Conservation (phyloP, 164 flowering plant species). For the Paratinospora sagittata region DNA sequence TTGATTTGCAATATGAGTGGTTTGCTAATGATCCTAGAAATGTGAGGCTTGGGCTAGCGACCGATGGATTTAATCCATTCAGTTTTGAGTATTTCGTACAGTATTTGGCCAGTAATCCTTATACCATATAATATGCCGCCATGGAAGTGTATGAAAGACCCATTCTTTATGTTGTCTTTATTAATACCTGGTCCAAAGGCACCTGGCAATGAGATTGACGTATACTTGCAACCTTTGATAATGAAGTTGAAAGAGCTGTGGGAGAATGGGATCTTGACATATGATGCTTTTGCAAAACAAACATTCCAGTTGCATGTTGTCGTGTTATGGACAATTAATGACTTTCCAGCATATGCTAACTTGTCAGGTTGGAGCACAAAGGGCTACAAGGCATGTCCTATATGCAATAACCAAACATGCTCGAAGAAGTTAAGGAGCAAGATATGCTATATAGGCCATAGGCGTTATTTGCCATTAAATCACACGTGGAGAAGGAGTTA, state of each 20-base stretch:
- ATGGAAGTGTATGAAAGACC: neutral
- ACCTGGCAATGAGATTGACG: conserved; percentile 2
- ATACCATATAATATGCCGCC: conserved; percentile 3
- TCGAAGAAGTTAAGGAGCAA: neutral
- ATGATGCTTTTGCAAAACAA: neutral
- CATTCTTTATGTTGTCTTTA: neutral
- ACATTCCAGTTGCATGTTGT: neutral
- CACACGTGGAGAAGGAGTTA: too few species aligned
- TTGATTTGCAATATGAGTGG: neutral
- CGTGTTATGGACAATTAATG: neutral
- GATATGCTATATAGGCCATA: neutral
- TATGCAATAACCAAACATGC: neutral
- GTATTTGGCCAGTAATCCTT: neutral
- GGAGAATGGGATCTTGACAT: neutral
- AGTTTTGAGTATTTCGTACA: neutral
- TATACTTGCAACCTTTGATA: neutral
- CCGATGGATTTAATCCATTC: neutral
- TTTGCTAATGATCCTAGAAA: neutral
- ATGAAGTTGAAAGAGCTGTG: neutral
- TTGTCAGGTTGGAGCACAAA: conserved; percentile 1
- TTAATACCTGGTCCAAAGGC: neutral
- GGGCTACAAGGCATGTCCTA: neutral
- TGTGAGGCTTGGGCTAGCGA: too few species aligned
- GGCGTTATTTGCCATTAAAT: too few species aligned
- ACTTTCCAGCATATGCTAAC: neutral